phyloP scores from a whole-genome alignment of 345 rosid species.

The Dipteronia dyeriana region DNA sequence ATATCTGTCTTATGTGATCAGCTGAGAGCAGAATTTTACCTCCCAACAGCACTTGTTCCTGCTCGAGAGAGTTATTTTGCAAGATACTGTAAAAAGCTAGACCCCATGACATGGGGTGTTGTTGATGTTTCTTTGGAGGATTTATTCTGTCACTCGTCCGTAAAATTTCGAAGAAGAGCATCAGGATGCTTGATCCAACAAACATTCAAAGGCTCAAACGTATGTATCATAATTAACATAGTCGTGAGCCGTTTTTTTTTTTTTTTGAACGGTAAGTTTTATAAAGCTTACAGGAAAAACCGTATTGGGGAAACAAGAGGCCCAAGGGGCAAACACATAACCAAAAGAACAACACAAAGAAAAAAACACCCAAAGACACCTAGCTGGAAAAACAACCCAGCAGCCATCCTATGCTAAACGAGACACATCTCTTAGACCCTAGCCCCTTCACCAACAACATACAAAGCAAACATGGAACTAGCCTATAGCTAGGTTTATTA shows the following conservation, averaged over 20 bases:
- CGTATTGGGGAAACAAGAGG: too few species aligned
- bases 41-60: constrained; percentile 44
- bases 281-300: too few species aligned
- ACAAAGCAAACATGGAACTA: too few species aligned
- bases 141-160: constrained; percentile 30
- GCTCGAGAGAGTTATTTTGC: constrained; percentile 40
- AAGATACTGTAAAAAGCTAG: constrained; percentile 40
- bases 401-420: too few species aligned
- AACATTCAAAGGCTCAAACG: constrained; percentile 40
- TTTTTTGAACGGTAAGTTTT: too few species aligned
- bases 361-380: too few species aligned
- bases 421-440: too few species aligned
- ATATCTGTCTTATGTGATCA: not conserved
- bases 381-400: too few species aligned
- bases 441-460: too few species aligned
- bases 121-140: constrained; percentile 56
- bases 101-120: constrained; percentile 42
- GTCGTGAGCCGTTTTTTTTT: not conserved
- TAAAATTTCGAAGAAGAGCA: constrained; percentile 42
- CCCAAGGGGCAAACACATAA: too few species aligned
- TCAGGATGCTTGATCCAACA: constrained; percentile 53
- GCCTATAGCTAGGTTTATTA: too few species aligned
- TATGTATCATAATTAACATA: constrained; percentile 3
- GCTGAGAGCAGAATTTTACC: constrained; percentile 52
- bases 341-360: too few species aligned